phyloP scores from a whole-genome alignment of 2,329 filamentous ascomycete species.

The Phyllosticta ampelicida region DNA sequence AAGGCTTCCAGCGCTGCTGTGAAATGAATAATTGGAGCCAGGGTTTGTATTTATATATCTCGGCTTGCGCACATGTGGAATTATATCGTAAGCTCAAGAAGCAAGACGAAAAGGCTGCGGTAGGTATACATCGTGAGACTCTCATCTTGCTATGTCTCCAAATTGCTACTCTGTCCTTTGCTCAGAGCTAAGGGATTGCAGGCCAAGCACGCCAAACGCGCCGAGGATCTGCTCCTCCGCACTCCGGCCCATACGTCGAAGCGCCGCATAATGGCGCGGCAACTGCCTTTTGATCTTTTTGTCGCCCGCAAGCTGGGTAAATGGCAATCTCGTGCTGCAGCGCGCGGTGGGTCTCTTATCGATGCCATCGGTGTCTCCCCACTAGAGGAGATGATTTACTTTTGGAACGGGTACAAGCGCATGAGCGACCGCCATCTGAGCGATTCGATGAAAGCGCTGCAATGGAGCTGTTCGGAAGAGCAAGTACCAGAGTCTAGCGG shows the following conservation, averaged over 20 bases:
- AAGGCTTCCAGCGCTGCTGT: slow-evolving; percentile 63
- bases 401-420: slow-evolving; percentile 83
- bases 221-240: slow-evolving; percentile 59
- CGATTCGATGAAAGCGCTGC: slow-evolving; percentile 50
- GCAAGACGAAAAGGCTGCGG: not conserved
- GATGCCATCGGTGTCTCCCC: slow-evolving; percentile 77
- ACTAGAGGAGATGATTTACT: slow-evolving; percentile 80
- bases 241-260: slow-evolving; percentile 67
- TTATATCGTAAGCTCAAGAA: slow-evolving; percentile 57
- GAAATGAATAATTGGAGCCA: slow-evolving; percentile 88
- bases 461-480: slow-evolving; percentile 45
- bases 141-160: not conserved
- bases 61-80: slow-evolving; percentile 67
- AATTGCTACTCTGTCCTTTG: not conserved
- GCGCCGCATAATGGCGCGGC: slow-evolving; percentile 80
- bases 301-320: slow-evolving; percentile 74
- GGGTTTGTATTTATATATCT: slow-evolving; percentile 80
- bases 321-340: slow-evolving; percentile 69
- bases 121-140: not conserved
- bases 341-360: slow-evolving; percentile 52
- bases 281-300: slow-evolving; percentile 83
- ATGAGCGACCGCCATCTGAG: slow-evolving; percentile 60
- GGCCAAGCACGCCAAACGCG: slow-evolving; percentile 32
- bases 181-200: not conserved
- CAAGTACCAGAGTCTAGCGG: slow-evolving; percentile 35